Conservation (phyloP, 108 stramenopile genomes). For the Asterionellopsis glacialis region DNA sequence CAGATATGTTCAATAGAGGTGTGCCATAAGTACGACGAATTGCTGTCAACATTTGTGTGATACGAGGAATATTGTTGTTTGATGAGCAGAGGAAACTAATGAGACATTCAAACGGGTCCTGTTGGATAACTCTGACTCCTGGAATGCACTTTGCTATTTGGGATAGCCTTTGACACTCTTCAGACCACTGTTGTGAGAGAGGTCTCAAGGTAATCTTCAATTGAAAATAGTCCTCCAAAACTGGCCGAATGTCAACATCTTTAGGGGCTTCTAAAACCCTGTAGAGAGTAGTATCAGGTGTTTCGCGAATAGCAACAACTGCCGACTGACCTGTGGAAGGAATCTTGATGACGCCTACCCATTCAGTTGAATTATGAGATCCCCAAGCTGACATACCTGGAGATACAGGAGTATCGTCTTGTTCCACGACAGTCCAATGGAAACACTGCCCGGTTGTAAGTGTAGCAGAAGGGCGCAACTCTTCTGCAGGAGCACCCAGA, state of each 20-base stretch:
- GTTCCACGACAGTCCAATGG: conserved; percentile 67
- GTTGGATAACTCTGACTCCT: conserved; percentile 85
- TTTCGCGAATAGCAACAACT: conserved; percentile 72
- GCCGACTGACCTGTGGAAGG: conserved; percentile 14
- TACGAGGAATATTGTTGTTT: conserved; percentile 99
- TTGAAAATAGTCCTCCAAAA: conserved; percentile 70
- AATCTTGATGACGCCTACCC: conserved; percentile 64
- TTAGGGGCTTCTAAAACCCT: conserved; percentile 49
- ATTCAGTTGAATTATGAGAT: conserved; percentile 76
- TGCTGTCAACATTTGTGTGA: conserved; percentile 82
- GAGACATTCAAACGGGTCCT: conserved; percentile 96
- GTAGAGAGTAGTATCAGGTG: conserved; percentile 63
- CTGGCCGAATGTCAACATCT: conserved; percentile 17
- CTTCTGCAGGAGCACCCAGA: conserved; percentile 62
- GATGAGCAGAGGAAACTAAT: conserved; percentile 95
- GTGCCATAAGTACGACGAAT: conserved; percentile 77
- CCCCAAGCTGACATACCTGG: conserved; percentile 71
- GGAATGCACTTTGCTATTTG: conserved; percentile 69
- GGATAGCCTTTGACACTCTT: conserved; percentile 43
- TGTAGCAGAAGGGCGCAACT: conserved; percentile 74
- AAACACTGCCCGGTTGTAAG: conserved; percentile 86
- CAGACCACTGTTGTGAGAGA: conserved; percentile 78
- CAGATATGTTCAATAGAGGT: conserved; percentile 38
- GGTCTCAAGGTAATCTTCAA: conserved; percentile 46
- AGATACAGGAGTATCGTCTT: conserved; percentile 1